Conservation (phyloP, 2,329 filamentous ascomycete genomes). For the Beauveria bassiana region DNA sequence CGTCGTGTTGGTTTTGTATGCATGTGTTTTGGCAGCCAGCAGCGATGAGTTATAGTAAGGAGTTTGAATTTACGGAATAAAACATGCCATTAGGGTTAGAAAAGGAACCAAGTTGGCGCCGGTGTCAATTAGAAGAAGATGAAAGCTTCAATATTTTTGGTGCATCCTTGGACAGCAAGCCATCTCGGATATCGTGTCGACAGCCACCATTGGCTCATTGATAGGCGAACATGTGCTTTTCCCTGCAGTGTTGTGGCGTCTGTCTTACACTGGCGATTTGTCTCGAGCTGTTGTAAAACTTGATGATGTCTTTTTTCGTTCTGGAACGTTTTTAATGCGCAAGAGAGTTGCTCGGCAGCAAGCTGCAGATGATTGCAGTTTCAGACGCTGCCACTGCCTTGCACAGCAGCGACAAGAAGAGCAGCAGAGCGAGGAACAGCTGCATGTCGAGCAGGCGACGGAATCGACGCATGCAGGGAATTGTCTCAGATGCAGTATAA, state of each 20-base stretch:
- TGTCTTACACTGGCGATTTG: not conserved
- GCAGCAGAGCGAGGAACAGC: not conserved
- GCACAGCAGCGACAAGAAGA: not conserved
- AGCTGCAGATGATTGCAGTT: not conserved
- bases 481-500: conserved; percentile 4
- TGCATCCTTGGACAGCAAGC: not conserved
- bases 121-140: not conserved
- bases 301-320: not conserved
- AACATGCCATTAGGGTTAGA: not conserved
- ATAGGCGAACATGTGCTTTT: not conserved
- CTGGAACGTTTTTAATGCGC: not conserved
- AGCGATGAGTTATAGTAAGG: not conserved
- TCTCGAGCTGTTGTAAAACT: not conserved
- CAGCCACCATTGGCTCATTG: not conserved
- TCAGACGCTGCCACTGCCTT: conserved; percentile 2
- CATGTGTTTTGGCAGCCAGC: not conserved
- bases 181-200: not conserved
- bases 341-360: not conserved
- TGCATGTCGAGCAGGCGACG: not conserved
- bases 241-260: not conserved
- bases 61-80: conserved; percentile 4
- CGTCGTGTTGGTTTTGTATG: conserved; percentile 3
- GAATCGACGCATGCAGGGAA: conserved; percentile 4
- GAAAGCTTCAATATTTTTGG: not conserved
- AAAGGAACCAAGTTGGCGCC: not conserved